Percentiles rank a stretch among this genome's conserved stretches.
phyloP scores from a whole-genome alignment of 257 asterid species.

The Echites panduratus region DNA sequence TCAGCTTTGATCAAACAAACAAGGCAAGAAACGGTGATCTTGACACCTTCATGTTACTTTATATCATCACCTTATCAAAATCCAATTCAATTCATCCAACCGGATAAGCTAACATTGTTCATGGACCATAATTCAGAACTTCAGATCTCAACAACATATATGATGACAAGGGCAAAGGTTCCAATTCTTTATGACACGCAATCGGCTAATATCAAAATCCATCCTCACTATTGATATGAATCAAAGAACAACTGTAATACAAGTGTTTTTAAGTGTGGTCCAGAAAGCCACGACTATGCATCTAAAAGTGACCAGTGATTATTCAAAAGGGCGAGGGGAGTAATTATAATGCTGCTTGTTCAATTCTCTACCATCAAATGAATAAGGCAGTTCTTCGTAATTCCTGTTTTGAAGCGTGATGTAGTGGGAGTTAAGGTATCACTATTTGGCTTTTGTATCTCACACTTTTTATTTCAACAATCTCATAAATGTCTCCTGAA shows the following conservation, averaged over 20 bases:
- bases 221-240: background rate
- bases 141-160: background rate
- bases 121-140: background rate
- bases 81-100: conserved; percentile 4
- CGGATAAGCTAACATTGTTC: conserved; percentile 7
- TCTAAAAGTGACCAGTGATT: too few relatives aligned
- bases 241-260: background rate
- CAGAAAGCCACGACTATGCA: background rate
- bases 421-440: background rate
- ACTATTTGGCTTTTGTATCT: background rate
- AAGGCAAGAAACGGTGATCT: background rate
- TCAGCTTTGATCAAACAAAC: background rate
- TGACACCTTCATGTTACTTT: background rate
- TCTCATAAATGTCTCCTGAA: background rate
- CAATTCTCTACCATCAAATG: background rate
- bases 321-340: too few relatives aligned
- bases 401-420: background rate
- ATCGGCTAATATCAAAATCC: background rate
- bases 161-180: background rate
- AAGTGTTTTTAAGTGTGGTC: background rate
- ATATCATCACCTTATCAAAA: background rate
- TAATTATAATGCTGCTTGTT: background rate
- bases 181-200: background rate
- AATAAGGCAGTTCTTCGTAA: background rate
- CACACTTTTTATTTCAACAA: background rate